Base-by-base conservation (phyloP, 2,329 filamentous ascomycete species). In the Botryotinia calthae region DNA sequence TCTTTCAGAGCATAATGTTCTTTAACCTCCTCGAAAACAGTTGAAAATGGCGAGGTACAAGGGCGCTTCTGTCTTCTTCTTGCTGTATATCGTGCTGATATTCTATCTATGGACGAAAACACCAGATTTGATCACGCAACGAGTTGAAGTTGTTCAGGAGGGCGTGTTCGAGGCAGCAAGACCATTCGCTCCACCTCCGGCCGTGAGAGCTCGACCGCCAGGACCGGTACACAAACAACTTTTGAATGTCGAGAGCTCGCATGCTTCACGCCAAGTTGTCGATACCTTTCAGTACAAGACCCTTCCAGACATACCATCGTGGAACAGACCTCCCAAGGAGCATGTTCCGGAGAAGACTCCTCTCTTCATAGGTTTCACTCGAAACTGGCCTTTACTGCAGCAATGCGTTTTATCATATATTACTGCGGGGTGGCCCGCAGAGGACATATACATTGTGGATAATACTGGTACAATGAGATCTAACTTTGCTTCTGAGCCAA, bases 341-440 rank as follows among this genome's bases (percentile, higher is more conserved):
- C 80, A 84, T 72, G 78, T 82, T 9, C 81, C 83, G 76, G 81
- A 81, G 66, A 79, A 81, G 9, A 85, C 88, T 4, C 87, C 87
- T 3, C 82, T 90, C 16, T 82, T 89, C 71, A 87, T 89, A 74
- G 86, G 87, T 31, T 90, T 89, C 81, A 88, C 87, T 1, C 82
- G 87, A 51, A 85, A 85, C 70, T 88, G 85, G 84, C 84, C 84
- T 2, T 81, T 89, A 72, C 82, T 90, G 1, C 83, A 87, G 20
- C 88, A 89, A 80, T 82, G 84, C 7, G 84, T 89, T 1, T 82
- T 88, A 16, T 85, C 83, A 16, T 90, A 89, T 79, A 85, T 90
- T 75, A 86, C 87, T 1, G 86, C 86, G 1, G 88, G 87, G 62
- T 90, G 87, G 87, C 88, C 87, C 0, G 79, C 86, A 0, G 82